Percentiles rank a stretch among this genome's conserved stretches.
phyloP scores from a whole-genome alignment of 805 yeast species.

The Osmozyma mogii region DNA sequence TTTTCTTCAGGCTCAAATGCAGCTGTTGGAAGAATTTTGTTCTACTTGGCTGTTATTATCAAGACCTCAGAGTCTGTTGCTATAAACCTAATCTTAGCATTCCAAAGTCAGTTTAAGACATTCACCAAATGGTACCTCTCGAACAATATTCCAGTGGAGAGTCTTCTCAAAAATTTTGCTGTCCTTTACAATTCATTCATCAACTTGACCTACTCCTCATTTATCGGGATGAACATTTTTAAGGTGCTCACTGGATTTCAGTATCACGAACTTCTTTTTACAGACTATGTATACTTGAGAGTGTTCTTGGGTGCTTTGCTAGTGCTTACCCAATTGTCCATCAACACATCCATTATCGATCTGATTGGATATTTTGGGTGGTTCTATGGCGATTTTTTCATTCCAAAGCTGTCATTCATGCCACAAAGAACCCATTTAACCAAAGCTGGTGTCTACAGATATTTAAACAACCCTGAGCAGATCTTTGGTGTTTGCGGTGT shows the following conservation, averaged over 20 bases:
- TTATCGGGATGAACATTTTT: conserved; percentile 35
- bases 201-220: conserved; percentile 48
- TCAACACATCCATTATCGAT: conserved; percentile 57
- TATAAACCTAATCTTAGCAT: conserved; percentile 43
- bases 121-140: conserved; percentile 61
- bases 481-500: conserved; percentile 70
- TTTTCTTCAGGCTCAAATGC: conserved; percentile 18
- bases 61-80: conserved; percentile 45
- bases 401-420: conserved; percentile 37
- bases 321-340: conserved; percentile 57
- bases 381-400: conserved; percentile 82
- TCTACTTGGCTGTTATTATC: conserved; percentile 35
- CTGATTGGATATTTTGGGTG: conserved; percentile 82
- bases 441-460: conserved; percentile 74
- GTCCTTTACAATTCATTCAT: conserved; percentile 46
- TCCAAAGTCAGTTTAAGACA: conserved; percentile 52
- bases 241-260: conserved; percentile 14
- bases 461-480: conserved; percentile 77
- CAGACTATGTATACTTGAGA: conserved; percentile 41
- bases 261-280: conserved; percentile 10
- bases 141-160: conserved; percentile 54
- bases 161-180: conserved; percentile 70
- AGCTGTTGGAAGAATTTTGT: conserved; percentile 15
- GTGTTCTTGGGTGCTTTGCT: conserved; percentile 52
- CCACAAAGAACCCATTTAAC: conserved; percentile 44